Base-by-base conservation (phyloP, 805 yeast genomes). In the Jamesozyma lodderae region DNA sequence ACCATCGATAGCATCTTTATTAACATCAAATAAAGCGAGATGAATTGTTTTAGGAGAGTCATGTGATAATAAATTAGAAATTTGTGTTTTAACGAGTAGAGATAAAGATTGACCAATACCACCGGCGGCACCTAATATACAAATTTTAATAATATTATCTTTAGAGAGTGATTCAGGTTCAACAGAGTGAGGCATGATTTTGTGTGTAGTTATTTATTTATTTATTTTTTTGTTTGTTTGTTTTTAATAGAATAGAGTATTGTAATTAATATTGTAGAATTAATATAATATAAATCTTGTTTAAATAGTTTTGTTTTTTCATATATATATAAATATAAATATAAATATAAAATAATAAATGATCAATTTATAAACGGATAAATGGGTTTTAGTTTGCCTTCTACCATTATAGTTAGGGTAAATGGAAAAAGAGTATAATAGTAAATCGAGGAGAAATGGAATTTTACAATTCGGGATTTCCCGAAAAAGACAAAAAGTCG, bases 71-170 rank as follows among this genome's bases (percentile, higher is more conserved):
- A 44, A 25, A 11, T 36, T 37, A 7, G 43, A 46, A 19, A 55
- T 35, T 35, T 53, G 57, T 1, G 85, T 67, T 63, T 86, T 86
- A 51, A 86, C 68, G 46, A 86, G 70, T 39, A 87, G 74, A 11
- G 95, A 84, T 44, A 86, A 70, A 31, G 95, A 94, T 69, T 87
- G 95, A 40, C 96, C 96, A 57, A 86, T 86, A 44, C 96, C 95
- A 52, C 95, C 95, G 38, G 90, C 87, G 41, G 96, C 96, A 48
- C 95, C 95, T 38, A 80, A 70, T 43, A 86, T 87, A 40, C 94
- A 73, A 38, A 84, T 94, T 69, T 85, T 86, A 31, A 63, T 25
- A 10, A 39, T 31, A 20, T 44, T 38, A 21, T 37, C 36, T 17
- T 34, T 17, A 13, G n/a, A 15, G 18, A n/a, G 8, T n/a, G 21